Evolutionary conservation across 331 rosid species (phyloP), one percentile per base, ranked within the genome.

Genomic region (Pyracantha coccinea): DNA sequence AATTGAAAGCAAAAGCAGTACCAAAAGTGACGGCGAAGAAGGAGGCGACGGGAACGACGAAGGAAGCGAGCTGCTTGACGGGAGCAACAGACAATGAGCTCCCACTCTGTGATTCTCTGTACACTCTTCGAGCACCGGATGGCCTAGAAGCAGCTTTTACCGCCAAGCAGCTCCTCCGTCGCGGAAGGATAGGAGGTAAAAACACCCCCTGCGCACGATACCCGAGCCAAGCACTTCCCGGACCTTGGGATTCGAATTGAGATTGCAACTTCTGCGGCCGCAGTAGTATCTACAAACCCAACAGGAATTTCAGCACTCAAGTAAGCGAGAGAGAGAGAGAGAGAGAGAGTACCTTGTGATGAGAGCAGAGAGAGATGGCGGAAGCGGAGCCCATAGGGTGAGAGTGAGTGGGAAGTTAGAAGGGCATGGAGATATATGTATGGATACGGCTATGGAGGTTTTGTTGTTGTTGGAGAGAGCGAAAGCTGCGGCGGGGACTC

Each of bases 21-120:
- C 99, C 97, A 41, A 92, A 86, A 79, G 96, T 85, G 80, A 85
- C 66, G 24, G 83, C 91, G 61, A 92, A 68, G 78, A 92, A 80
- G 2, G 71, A 75, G 55, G 92, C 99, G 63, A 87, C 86, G 7
- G 99, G 97, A 21, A 78, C 82, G 31, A 81, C 90, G 72, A 72
- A 29, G 16, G 90, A 85, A 28, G 90, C 88, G 68, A 89, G 72
- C 85, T 90, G 92, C 82, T 89, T 85, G 64, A 87, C 76, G 2
- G 93, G 89, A 16, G 88, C 86, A 84, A 72, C 75, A 4, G 90
- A 71, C 29, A 84, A 74, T 27, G 89, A 72, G 77, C 88, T 75
- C 60, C 52, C 77, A 65, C 79, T 72, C 85, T 89, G 97, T 76
- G 97, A 84, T 83, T 90, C 83, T 64, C 90, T 86, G 57, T 90